Percentiles rank a stretch among this genome's conserved stretches.
Evolutionary conservation across 2,329 filamentous ascomycete genomes (phyloP).

Genomic region (Leptographium flavum): DNA sequence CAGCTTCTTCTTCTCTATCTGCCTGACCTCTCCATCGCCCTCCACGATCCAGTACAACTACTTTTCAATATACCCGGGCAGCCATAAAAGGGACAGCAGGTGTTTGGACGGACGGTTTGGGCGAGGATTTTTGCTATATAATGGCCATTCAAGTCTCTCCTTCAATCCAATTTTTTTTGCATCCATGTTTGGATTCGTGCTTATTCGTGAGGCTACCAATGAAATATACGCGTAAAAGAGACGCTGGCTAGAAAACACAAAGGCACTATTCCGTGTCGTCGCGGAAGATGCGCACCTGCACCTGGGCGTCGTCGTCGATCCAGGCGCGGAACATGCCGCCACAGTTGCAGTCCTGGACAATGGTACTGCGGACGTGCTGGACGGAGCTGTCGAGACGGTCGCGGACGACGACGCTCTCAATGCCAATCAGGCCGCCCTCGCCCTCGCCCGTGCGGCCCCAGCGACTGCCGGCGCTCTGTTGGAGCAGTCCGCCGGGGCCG

Average conservation of each 20-base stretch:
- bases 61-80: not conserved
- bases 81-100: not conserved
- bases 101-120: not conserved
- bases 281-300: constrained; percentile 43
- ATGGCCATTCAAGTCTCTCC: not conserved
- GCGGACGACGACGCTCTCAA: constrained; percentile 41
- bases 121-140: not conserved
- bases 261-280: constrained; percentile 11
- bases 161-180: not conserved
- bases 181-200: too few relatives aligned
- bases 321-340: constrained; percentile 80
- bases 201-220: too few relatives aligned
- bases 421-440: constrained; percentile 74
- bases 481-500: constrained; percentile 58
- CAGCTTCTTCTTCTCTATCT: not conserved
- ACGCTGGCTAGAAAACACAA: not conserved
- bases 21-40: not conserved
- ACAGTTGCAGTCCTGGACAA: constrained; percentile 72
- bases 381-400: constrained; percentile 28
- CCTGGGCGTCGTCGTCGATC: constrained; percentile 46
- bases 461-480: constrained; percentile 57
- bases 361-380: constrained; percentile 28
- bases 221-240: too few relatives aligned
- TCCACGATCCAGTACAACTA: not conserved
- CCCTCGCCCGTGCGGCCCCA: constrained; percentile 67